Conservation (phyloP, 2,329 filamentous ascomycete species). For the Aspergillus novofumigatus region DNA sequence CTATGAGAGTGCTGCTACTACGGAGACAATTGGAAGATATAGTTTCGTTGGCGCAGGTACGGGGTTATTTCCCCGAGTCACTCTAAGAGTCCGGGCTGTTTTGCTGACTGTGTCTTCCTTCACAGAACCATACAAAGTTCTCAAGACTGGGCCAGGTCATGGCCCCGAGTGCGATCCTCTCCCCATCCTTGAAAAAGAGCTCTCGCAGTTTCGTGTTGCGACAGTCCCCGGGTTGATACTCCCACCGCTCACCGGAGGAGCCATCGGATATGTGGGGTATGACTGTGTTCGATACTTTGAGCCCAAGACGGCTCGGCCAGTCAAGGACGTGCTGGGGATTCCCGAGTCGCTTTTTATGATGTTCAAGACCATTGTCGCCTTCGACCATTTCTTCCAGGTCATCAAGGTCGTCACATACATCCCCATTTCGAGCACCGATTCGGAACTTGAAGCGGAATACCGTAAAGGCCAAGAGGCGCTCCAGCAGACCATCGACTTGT, state of each 20-base stretch:
- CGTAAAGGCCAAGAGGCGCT: slow-evolving; percentile 62
- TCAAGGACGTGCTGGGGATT: slow-evolving; percentile 83
- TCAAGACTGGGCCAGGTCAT: slow-evolving; percentile 84
- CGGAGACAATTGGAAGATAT: slow-evolving; percentile 89
- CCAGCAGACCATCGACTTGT: slow-evolving; percentile 62
- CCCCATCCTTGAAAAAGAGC: slow-evolving; percentile 73
- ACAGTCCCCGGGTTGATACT: slow-evolving; percentile 77
- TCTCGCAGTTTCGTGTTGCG: slow-evolving; percentile 73
- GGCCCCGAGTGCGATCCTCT: slow-evolving; percentile 81
- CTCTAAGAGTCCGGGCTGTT: background rate
- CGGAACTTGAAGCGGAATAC: slow-evolving; percentile 65
- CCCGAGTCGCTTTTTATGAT: slow-evolving; percentile 97
- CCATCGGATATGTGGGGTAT: slow-evolving; percentile 94
- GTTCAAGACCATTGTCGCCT: slow-evolving; percentile 88
- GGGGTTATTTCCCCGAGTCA: slow-evolving; percentile 16
- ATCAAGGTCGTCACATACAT: slow-evolving; percentile 94
- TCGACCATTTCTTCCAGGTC: slow-evolving; percentile 90
- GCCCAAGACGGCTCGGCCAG: slow-evolving; percentile 83
- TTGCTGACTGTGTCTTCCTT: slow-evolving; percentile 7
- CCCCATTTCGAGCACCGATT: slow-evolving; percentile 57
- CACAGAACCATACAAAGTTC: slow-evolving; percentile 64
- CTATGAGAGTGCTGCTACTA: slow-evolving; percentile 88
- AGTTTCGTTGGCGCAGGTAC: slow-evolving; percentile 83
- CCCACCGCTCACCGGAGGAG: slow-evolving; percentile 83
- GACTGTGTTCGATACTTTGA: slow-evolving; percentile 98